A percentile compares a stretch with the other conserved stretches of the same genome.
Conservation (phyloP, 108 stramenopile genomes). For the Skeletonema potamos region DNA sequence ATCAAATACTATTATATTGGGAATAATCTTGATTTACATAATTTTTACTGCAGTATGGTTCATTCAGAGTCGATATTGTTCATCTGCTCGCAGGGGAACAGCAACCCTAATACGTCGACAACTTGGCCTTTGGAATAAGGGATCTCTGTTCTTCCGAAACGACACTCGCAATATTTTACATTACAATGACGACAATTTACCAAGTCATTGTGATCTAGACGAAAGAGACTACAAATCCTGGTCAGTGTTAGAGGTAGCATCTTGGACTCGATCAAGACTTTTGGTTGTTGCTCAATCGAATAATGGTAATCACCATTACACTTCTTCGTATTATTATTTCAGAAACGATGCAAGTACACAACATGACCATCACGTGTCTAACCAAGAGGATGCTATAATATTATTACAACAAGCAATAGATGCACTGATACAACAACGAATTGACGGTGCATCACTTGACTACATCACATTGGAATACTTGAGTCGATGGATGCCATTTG, state of each 20-base stretch:
- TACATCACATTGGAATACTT: slow-evolving; percentile 29
- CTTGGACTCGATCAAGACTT: slow-evolving; percentile 16
- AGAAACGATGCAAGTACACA: not conserved
- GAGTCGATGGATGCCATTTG: slow-evolving; percentile 32
- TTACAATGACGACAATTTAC: not conserved
- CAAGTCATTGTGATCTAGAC: not conserved
- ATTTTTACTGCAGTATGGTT: not conserved
- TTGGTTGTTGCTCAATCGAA: not conserved
- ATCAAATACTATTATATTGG: not conserved
- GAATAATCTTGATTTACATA: not conserved
- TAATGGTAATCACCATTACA: not conserved
- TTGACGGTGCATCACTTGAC: slow-evolving; percentile 28
- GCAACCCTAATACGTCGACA: not conserved
- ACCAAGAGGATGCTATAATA: not conserved
- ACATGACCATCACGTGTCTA: not conserved
- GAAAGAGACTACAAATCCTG: slow-evolving; percentile 28
- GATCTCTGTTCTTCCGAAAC: not conserved
- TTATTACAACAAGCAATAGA: slow-evolving; percentile 13
- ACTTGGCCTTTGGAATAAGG: not conserved
- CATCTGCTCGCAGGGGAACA: not conserved
- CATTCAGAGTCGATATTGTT: not conserved
- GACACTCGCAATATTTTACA: not conserved
- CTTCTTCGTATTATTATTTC: not conserved
- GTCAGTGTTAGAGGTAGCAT: slow-evolving; percentile 14
- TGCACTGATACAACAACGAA: slow-evolving; percentile 12